phyloP scores from a whole-genome alignment of 148 eudicot species.

The Suaeda aralocaspica region DNA sequence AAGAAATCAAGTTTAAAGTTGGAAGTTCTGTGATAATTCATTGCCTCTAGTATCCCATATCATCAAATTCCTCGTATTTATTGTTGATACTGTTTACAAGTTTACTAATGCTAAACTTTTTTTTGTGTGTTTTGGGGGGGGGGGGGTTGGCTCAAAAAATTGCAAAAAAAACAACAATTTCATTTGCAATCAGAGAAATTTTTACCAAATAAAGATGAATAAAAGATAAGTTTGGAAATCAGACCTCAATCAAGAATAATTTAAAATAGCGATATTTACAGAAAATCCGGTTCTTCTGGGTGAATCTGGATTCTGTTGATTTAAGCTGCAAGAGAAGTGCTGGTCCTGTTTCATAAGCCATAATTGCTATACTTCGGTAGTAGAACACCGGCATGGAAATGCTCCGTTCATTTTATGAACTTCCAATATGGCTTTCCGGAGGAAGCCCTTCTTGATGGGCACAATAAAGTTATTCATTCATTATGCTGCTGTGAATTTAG shows the following conservation, averaged over 20 bases:
- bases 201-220: background rate
- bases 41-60: no score
- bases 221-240: background rate
- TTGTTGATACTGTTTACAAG: no score
- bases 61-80: no score
- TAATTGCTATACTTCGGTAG: background rate
- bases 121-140: no score
- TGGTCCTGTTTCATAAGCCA: background rate
- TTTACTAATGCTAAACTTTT: no score
- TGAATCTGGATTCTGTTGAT: background rate
- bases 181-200: conserved; percentile 2
- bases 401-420: background rate
- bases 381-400: background rate
- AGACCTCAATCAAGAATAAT: conserved; percentile 6
- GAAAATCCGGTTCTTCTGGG: background rate
- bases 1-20: no score
- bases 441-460: background rate
- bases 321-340: background rate
- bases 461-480: background rate
- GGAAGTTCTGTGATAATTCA: no score
- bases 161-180: background rate
- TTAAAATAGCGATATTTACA: background rate
- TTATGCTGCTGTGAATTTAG: conserved; percentile 3
- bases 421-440: background rate
- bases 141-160: background rate